phyloP scores from a whole-genome alignment of 2,329 filamentous ascomycete genomes.

The Cladobotryum mycophilum region DNA sequence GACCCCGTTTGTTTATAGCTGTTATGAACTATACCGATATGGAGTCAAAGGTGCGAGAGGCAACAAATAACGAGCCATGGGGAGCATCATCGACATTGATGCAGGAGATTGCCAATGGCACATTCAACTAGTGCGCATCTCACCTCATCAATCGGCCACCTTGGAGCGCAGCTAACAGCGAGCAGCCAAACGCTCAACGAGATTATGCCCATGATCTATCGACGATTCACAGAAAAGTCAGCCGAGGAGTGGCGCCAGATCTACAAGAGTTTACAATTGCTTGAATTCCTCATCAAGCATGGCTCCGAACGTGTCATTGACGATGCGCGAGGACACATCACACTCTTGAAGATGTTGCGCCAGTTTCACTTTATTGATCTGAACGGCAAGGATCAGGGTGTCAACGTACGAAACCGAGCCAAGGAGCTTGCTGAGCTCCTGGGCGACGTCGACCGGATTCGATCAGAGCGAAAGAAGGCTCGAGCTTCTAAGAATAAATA shows the following conservation, averaged over 20 bases:
- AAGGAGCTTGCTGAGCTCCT: constrained; percentile 95
- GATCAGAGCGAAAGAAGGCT: constrained; percentile 80
- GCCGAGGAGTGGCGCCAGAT: constrained; percentile 99
- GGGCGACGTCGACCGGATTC: constrained; percentile 82
- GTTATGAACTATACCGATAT: constrained; percentile 98
- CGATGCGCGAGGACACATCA: constrained; percentile 90
- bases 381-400: constrained; percentile 96
- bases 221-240: constrained; percentile 95
- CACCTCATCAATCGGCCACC: background rate
- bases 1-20: constrained; percentile 48
- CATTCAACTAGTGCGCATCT: constrained; percentile 84
- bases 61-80: constrained; percentile 99
- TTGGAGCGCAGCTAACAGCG: background rate
- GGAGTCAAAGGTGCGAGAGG: constrained; percentile 86
- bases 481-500: constrained; percentile 89
- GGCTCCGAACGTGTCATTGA: constrained; percentile 96
- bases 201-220: constrained; percentile 99
- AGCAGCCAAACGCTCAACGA: constrained; percentile 74
- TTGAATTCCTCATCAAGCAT: constrained; percentile 97
- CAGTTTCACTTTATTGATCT: constrained; percentile 96
- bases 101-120: constrained; percentile 97
- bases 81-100: constrained; percentile 76
- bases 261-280: constrained; percentile 94
- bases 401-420: constrained; percentile 94
- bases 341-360: constrained; percentile 93